Evolutionary conservation across 2,329 filamentous ascomycete genomes (phyloP).

Genomic region (Colletotrichum sp.): DNA sequence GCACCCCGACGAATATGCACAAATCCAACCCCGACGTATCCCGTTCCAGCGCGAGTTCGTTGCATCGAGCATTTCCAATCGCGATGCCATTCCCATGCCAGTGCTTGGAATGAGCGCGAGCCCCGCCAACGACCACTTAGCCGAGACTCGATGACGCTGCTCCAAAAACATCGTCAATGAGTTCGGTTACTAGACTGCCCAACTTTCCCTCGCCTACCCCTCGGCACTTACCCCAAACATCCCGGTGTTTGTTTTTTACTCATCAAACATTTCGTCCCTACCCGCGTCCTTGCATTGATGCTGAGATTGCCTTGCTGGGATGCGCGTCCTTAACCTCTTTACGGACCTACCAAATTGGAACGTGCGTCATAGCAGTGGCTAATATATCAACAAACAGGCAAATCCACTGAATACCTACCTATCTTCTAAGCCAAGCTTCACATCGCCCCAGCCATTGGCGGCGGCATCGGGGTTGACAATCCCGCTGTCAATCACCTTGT

Average conservation of each 20-base stretch:
- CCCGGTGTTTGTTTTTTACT: slow-evolving; percentile 19
- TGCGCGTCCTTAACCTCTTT: slow-evolving; percentile 29
- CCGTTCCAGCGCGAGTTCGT: neutral
- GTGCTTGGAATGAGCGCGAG: neutral
- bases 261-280: slow-evolving; percentile 11
- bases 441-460: slow-evolving; percentile 89
- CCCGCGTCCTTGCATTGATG: slow-evolving; percentile 33
- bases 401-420: slow-evolving; percentile 97
- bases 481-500: slow-evolving; percentile 94
- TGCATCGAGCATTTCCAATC: neutral
- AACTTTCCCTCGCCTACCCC: neutral
- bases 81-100: neutral
- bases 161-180: neutral
- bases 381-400: slow-evolving; percentile 65
- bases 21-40: neutral
- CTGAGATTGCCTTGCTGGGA: slow-evolving; percentile 39
- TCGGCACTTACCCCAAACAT: neutral
- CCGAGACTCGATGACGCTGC: slow-evolving; percentile 2
- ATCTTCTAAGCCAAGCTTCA: slow-evolving; percentile 88
- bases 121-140: neutral
- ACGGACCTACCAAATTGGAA: slow-evolving; percentile 27
- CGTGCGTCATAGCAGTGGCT: slow-evolving; percentile 44
- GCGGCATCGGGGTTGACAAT: slow-evolving; percentile 93
- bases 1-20: neutral
- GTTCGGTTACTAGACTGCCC: neutral